Conservation (phyloP, 2,329 filamentous ascomycete species). For the Trichoderma afroharzianum region DNA sequence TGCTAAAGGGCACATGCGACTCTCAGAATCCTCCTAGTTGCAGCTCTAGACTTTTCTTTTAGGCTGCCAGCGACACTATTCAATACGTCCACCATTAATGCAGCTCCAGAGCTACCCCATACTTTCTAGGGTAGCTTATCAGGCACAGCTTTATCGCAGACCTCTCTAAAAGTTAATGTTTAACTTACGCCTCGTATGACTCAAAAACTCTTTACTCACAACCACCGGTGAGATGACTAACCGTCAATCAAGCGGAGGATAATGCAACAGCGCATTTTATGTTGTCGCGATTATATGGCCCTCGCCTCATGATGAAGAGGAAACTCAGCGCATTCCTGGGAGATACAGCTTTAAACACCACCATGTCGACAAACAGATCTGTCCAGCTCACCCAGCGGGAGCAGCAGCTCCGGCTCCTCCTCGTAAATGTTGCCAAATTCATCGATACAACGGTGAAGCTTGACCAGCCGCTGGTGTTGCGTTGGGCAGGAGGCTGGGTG, state of each 20-base stretch:
- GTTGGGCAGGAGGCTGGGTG: conserved; percentile 85
- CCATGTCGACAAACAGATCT: conserved; percentile 24
- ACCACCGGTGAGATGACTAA: background rate
- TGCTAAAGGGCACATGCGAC: background rate
- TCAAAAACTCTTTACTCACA: background rate
- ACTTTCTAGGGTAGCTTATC: background rate
- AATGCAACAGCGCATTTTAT: conserved; percentile 18
- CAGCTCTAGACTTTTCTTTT: background rate
- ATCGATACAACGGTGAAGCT: conserved; percentile 46
- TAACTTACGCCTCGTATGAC: background rate
- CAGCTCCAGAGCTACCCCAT: background rate
- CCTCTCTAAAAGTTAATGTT: background rate
- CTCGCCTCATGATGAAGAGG: conserved; percentile 33
- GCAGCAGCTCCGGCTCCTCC: conserved; percentile 65
- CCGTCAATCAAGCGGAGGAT: background rate
- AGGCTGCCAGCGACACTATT: background rate
- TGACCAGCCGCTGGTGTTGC: conserved; percentile 57
- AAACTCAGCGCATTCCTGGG: conserved; percentile 30
- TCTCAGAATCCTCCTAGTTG: background rate
- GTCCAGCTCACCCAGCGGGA: conserved; percentile 66
- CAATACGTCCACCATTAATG: background rate
- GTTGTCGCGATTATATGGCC: conserved; percentile 24
- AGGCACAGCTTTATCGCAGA: background rate
- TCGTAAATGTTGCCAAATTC: conserved; percentile 76
- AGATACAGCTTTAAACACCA: conserved; percentile 16